Evolutionary conservation across 1,139 yeast species (phyloP), one percentile per base, ranked within the genome.

Genomic region (Kodamaea arcana): DNA sequence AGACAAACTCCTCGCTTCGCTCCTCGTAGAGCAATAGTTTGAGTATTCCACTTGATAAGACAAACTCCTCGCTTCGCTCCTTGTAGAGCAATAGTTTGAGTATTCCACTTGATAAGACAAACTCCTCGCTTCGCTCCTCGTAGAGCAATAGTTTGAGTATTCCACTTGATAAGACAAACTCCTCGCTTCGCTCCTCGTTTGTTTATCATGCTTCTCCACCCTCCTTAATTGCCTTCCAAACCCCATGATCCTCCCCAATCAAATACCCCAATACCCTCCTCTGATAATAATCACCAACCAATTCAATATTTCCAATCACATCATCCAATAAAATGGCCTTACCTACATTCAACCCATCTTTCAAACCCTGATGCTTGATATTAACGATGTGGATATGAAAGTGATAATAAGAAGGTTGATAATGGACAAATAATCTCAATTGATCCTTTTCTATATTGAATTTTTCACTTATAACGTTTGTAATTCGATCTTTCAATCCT

Each of bases 371-470:
- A 46, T 84, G 85, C 16, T 62, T 69, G 6, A 84, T 69, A 48
- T 83, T 83, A 16, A 88, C 95, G n/a, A 85, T 80, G 53, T 92
- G 98, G 24, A 92, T 72, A 55, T 92, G 98, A 66, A 92, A 82
- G 52, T 92, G 97, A 53, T 92, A 92, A 56, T 92, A 92, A 0
- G 96, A 85, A 0, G 99, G 99, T 44, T 90, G 97, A 56, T 92
- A 88, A 56, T 88, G 97, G 34, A 88, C 71, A 52, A 83, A 90
- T 1, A 87, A 56, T 42, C 94, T 73, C 46, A 90, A 56, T 45
- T 80, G 74, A 48, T 79, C 79, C 1, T 51, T 46, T 2, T 31
- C 42, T 4, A 69, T 32, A 0, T 47, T 52, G 31, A 74, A 64
- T 21, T 68, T 67, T 26, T 65, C 64, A 1, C 75, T 56, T 1